Evolutionary conservation across 257 asterid species (phyloP).

Genomic region (Eucommia ulmoides): DNA sequence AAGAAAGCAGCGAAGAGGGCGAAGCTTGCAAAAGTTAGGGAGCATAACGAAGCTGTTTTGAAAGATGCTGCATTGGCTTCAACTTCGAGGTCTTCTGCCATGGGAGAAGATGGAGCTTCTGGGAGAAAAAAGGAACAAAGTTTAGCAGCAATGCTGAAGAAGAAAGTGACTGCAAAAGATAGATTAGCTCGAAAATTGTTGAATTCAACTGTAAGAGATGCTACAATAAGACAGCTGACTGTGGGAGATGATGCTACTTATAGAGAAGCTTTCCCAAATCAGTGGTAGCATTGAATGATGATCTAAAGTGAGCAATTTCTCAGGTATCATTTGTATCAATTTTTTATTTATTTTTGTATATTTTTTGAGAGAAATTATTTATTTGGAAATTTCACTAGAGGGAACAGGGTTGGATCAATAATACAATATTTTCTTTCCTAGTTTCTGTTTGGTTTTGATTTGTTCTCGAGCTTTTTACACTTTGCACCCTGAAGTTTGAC

Average conservation of each 20-base stretch:
- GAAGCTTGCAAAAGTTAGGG: constrained; percentile 62
- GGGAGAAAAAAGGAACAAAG: constrained; percentile 39
- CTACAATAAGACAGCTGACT: constrained; percentile 32
- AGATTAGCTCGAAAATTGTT: constrained; percentile 58
- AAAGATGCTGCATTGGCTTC: constrained; percentile 77
- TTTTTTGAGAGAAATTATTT: too few relatives aligned
- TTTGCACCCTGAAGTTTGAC: too few relatives aligned
- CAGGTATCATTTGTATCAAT: too few relatives aligned
- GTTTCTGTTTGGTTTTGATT: too few relatives aligned
- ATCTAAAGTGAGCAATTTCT: too few relatives aligned
- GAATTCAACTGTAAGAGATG: constrained; percentile 39
- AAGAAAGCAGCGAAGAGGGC: constrained; percentile 52
- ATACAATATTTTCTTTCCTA: too few relatives aligned
- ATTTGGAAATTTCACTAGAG: too few relatives aligned
- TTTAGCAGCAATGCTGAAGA: constrained; percentile 76
- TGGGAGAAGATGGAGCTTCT: constrained; percentile 36
- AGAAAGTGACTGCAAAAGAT: constrained; percentile 58
- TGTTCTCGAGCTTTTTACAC: too few relatives aligned
- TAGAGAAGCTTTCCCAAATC: constrained; percentile 81
- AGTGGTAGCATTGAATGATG: too few relatives aligned
- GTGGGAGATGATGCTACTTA: constrained; percentile 46
- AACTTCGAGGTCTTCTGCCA: constrained; percentile 45
- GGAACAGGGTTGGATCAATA: too few relatives aligned
- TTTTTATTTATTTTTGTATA: too few relatives aligned
- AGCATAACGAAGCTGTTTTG: constrained; percentile 65